Evolutionary conservation across 169 alveolate genomes (phyloP).

Genomic region (Eimeria necatrix): DNA sequence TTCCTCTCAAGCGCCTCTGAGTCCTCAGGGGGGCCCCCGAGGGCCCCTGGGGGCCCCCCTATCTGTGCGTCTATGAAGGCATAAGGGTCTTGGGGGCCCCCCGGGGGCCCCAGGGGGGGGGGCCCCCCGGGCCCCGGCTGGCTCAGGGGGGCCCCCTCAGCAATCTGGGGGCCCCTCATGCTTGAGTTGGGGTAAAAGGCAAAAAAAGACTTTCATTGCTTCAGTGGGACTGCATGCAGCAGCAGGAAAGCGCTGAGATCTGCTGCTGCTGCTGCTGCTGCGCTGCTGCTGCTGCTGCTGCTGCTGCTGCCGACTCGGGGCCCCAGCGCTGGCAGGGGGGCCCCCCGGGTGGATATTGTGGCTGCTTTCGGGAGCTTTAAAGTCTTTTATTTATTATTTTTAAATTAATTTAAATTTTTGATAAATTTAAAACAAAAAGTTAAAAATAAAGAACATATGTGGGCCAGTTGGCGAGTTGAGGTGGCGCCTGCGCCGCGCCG

Average conservation of each 20-base stretch:
- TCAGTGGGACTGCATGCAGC: too few species aligned
- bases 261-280: background rate
- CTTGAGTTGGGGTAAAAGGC: background rate
- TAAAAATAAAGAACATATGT: too few species aligned
- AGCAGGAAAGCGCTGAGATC: too few species aligned
- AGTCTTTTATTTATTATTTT: too few species aligned
- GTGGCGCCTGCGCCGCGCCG: too few species aligned
- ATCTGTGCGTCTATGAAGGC: constrained; percentile 10
- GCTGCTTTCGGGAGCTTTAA: too few species aligned
- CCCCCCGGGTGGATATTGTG: too few species aligned
- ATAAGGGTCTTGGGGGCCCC: background rate
- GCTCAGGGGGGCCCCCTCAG: constrained; percentile 15
- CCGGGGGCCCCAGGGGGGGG: background rate
- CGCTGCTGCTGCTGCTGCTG: background rate
- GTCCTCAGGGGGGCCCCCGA: background rate
- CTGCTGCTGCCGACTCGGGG: background rate
- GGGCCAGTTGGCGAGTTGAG: too few species aligned
- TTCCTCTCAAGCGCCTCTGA: background rate
- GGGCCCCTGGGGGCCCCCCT: background rate
- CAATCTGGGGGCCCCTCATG: background rate
- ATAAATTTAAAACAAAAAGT: too few species aligned
- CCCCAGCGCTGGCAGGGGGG: too few species aligned
- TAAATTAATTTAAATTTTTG: too few species aligned
- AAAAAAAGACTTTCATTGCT: background rate
- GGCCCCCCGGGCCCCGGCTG: background rate